Percentiles rank a stretch among this genome's conserved stretches.
Conservation (phyloP, 495 filamentous ascomycete genomes). For the Talaromyces ruber region DNA sequence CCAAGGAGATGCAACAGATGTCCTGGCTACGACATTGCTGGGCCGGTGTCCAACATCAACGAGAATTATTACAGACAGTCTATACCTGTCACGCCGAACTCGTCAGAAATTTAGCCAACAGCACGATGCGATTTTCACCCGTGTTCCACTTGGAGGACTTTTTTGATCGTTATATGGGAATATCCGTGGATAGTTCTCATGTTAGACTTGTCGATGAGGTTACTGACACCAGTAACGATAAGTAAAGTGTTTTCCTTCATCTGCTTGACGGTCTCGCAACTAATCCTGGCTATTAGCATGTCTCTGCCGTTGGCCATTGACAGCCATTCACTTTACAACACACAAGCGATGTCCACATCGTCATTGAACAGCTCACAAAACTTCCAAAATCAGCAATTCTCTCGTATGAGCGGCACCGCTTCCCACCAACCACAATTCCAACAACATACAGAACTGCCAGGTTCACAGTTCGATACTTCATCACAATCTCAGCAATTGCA, state of each 20-base stretch:
- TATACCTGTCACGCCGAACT: slow-evolving; percentile 66
- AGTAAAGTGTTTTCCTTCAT: not conserved
- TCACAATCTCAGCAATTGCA: not conserved
- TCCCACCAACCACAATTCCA: not conserved
- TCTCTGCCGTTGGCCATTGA: not conserved
- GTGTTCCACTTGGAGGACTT: slow-evolving; percentile 83
- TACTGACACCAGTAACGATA: slow-evolving; percentile 9
- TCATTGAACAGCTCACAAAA: not conserved
- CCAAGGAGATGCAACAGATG: slow-evolving; percentile 70
- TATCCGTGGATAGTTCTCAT: slow-evolving; percentile 44
- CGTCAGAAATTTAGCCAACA: slow-evolving; percentile 58
- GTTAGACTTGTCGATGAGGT: slow-evolving; percentile 42
- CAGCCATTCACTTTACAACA: slow-evolving; percentile 4
- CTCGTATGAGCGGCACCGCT: not conserved
- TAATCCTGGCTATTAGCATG: not conserved
- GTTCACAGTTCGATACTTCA: not conserved
- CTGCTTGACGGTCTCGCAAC: not conserved
- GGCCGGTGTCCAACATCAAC: slow-evolving; percentile 71
- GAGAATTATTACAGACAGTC: slow-evolving; percentile 64
- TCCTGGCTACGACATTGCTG: slow-evolving; percentile 63
- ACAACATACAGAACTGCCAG: not conserved
- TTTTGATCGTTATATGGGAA: slow-evolving; percentile 64
- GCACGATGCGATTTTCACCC: slow-evolving; percentile 59
- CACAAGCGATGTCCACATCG: not conserved
- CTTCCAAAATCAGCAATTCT: slow-evolving; percentile 1